Percentiles rank a stretch among this genome's conserved stretches.
These are phyloP conservation scores for Argentina anserina DNA, from an alignment of 306 rosid species.

Conservation along the genomic window DNA sequence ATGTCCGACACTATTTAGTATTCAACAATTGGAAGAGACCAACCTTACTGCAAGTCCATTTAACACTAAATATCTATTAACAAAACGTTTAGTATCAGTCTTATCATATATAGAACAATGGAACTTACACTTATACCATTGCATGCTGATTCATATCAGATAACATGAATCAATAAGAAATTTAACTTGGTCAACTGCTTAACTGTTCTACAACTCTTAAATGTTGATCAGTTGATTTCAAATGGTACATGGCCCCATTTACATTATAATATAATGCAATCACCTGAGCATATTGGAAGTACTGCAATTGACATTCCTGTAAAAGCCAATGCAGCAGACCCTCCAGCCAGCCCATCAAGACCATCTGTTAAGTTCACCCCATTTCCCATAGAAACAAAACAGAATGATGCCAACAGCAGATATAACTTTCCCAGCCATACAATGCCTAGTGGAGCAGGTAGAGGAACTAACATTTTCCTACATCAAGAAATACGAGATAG, in stretches of 20 bases:
- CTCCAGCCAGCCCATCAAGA: slow-evolving; percentile 95
- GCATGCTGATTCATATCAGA: neutral
- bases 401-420: slow-evolving; percentile 66
- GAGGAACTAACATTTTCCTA: slow-evolving; percentile 88
- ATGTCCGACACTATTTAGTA: slow-evolving; percentile 22
- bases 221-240: neutral
- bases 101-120: neutral
- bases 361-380: slow-evolving; percentile 84
- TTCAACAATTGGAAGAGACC: neutral
- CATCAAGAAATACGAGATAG: slow-evolving; percentile 24
- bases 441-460: slow-evolving; percentile 76
- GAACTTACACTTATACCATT: neutral
- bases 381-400: slow-evolving; percentile 84
- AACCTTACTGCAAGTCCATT: neutral
- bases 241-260: neutral
- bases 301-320: slow-evolving; percentile 91
- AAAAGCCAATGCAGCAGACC: slow-evolving; percentile 90
- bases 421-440: slow-evolving; percentile 71
- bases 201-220: neutral
- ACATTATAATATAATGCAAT: slow-evolving; percentile 26
- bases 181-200: neutral
- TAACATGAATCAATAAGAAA: neutral
- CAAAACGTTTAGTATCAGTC: neutral
- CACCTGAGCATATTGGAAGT: slow-evolving; percentile 94
- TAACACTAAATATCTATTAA: neutral